Evolutionary conservation across 2,329 filamentous ascomycete species (phyloP).

Genomic region (Plectosphaerella sp.): DNA sequence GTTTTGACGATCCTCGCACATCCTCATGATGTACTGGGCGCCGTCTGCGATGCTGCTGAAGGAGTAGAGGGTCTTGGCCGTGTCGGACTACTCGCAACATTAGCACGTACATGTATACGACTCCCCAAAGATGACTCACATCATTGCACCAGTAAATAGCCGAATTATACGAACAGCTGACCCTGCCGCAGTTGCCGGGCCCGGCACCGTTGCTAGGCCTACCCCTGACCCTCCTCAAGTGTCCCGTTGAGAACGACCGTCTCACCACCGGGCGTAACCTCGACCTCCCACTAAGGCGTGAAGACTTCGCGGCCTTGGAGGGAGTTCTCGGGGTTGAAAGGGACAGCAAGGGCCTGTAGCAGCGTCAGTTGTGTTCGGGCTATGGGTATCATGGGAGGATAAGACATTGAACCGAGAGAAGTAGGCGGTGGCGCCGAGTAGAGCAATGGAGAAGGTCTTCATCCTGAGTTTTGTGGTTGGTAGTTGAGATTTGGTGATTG

Average conservation of each 20-base stretch:
- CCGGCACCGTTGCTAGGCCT: slow-evolving; percentile 10
- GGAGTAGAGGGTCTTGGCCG: not conserved
- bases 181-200: slow-evolving; percentile 11
- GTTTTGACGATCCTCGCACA: slow-evolving; percentile 16
- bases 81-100: slow-evolving; percentile 4
- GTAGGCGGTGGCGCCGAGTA: no score
- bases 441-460: no score
- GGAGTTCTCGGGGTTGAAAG: not conserved
- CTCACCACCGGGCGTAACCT: slow-evolving; percentile 8
- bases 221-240: slow-evolving; percentile 10
- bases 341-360: no score
- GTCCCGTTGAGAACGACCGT: not conserved
- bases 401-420: no score
- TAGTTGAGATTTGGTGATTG: no score
- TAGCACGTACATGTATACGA: not conserved
- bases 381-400: no score
- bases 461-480: no score
- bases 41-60: slow-evolving; percentile 6
- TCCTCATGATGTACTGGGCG: not conserved
- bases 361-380: no score
- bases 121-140: slow-evolving; percentile 6
- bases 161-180: slow-evolving; percentile 13
- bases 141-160: slow-evolving; percentile 20
- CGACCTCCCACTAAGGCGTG: slow-evolving; percentile 9
- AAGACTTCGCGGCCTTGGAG: slow-evolving; percentile 1